A percentile compares a stretch with the other conserved stretches of the same genome.
These are phyloP conservation scores for Boletus pseudopeckii DNA, from an alignment of 768 basidiomycete species.

Conservation along the genomic window DNA sequence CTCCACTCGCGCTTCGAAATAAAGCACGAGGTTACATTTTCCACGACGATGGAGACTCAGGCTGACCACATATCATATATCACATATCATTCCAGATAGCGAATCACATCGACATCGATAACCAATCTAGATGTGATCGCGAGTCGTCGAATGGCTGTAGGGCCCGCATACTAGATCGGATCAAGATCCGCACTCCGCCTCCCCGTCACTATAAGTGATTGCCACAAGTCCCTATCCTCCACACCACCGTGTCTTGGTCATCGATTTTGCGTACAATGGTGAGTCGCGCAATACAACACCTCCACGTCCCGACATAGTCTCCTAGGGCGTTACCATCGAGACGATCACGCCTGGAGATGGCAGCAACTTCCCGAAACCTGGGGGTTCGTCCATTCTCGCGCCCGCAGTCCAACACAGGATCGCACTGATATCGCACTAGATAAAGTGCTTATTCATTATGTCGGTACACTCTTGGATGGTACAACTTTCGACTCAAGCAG, in stretches of 20 bases:
- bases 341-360: constrained; percentile 59
- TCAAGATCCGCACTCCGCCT: constrained; percentile 75
- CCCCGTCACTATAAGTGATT: constrained; percentile 42
- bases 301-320: constrained; percentile 1
- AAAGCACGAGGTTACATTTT: no score
- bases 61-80: constrained; percentile 15
- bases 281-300: constrained; percentile 6
- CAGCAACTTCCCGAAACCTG: constrained; percentile 57
- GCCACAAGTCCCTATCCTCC: constrained; percentile 22
- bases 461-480: constrained; percentile 66
- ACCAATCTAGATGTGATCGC: constrained; percentile 21
- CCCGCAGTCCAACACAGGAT: constrained; percentile 12
- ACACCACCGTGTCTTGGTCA: constrained; percentile 25
- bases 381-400: constrained; percentile 50
- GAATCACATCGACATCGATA: constrained; percentile 30
- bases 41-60: constrained; percentile 5
- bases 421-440: constrained; percentile 42
- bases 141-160: constrained; percentile 4
- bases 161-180: constrained; percentile 42
- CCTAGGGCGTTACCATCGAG: constrained; percentile 70
- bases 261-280: constrained; percentile 33
- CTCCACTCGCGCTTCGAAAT: no score
- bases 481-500: constrained; percentile 71
- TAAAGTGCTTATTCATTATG: constrained; percentile 73
- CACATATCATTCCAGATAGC: constrained; percentile 4